Evolutionary conservation across 2,329 filamentous ascomycete species (phyloP).

Genomic region (Chaetomiaceae sp.): DNA sequence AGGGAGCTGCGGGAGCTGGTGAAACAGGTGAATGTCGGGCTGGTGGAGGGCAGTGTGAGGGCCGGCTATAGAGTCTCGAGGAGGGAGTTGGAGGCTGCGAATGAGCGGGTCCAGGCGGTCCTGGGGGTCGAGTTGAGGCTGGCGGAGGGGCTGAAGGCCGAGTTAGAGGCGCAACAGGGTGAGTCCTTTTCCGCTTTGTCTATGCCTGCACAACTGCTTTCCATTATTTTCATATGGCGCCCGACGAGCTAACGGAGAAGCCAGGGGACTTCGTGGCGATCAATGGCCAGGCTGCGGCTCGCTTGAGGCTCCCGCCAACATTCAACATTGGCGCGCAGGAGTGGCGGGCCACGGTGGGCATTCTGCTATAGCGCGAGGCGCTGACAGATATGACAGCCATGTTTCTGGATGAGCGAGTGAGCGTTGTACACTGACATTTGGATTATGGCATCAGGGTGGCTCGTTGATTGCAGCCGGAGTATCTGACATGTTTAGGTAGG

Average conservation of each 20-base stretch:
- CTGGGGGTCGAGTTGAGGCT: constrained; percentile 7
- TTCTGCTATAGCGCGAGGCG: too few relatives aligned
- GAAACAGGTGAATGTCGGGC: constrained; percentile 1
- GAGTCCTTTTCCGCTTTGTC: not conserved
- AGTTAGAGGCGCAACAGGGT: constrained; percentile 1
- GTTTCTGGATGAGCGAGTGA: too few relatives aligned
- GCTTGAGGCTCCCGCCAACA: constrained; percentile 9
- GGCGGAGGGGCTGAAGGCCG: not conserved
- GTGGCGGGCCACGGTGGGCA: constrained; percentile 6
- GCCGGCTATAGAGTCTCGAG: constrained; percentile 10
- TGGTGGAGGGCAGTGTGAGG: constrained; percentile 2
- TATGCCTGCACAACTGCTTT: not conserved
- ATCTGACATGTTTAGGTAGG: too few relatives aligned
- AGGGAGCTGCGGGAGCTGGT: constrained; percentile 5
- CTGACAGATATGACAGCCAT: too few relatives aligned
- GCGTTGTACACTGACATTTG: too few relatives aligned
- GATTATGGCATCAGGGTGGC: too few relatives aligned
- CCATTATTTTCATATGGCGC: not conserved
- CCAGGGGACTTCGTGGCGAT: constrained; percentile 8
- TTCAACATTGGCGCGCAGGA: constrained; percentile 6
- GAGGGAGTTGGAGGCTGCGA: not conserved
- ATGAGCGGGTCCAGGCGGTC: constrained; percentile 1
- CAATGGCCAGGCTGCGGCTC: constrained; percentile 2
- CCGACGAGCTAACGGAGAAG: too few relatives aligned
- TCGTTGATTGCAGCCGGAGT: too few relatives aligned